Evolutionary conservation across 164 flowering plant genomes (phyloP).

Genomic region (Platanus orientalis): DNA sequence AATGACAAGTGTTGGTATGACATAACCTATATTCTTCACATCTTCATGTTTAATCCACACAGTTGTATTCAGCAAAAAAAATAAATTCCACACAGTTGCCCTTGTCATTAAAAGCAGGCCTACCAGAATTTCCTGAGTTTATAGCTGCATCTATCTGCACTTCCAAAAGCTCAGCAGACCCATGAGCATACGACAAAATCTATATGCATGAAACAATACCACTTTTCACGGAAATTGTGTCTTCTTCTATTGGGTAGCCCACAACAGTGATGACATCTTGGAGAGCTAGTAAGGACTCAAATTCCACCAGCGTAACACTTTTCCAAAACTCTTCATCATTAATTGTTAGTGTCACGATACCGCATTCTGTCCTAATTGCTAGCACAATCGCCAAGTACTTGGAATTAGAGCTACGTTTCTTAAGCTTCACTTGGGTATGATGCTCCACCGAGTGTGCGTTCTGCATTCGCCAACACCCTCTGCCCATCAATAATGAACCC

Average conservation of each 20-base stretch:
- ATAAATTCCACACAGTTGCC: conserved; percentile 96
- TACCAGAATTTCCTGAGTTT: conserved; percentile 98
- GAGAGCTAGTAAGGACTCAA: conserved; percentile 85
- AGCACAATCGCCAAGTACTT: conserved; percentile 91
- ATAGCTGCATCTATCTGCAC: conserved; percentile 99
- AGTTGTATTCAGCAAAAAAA: too few species aligned
- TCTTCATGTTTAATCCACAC: conserved; percentile 96
- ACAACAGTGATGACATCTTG: conserved; percentile 99
- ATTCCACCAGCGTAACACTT: conserved; percentile 82
- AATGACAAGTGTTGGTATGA: conserved; percentile 97
- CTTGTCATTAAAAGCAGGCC: conserved; percentile 93
- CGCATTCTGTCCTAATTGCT: conserved; percentile 94
- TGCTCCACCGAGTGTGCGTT: conserved; percentile 99
- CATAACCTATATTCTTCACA: conserved; percentile 96
- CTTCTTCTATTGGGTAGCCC: conserved; percentile 98
- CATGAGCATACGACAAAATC: conserved; percentile 94
- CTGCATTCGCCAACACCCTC: conserved; percentile 93
- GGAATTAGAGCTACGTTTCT: conserved; percentile 92
- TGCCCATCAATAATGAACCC: conserved; percentile 79
- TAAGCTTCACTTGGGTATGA: conserved; percentile 92
- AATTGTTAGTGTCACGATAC: conserved; percentile 91
- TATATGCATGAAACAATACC: conserved; percentile 98
- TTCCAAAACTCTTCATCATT: conserved; percentile 94
- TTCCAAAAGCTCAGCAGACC: conserved; percentile 93
- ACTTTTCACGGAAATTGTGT: conserved; percentile 97